Evolutionary conservation across 2,329 filamentous ascomycete species (phyloP).

Genomic region (Trichoderma sp.): DNA sequence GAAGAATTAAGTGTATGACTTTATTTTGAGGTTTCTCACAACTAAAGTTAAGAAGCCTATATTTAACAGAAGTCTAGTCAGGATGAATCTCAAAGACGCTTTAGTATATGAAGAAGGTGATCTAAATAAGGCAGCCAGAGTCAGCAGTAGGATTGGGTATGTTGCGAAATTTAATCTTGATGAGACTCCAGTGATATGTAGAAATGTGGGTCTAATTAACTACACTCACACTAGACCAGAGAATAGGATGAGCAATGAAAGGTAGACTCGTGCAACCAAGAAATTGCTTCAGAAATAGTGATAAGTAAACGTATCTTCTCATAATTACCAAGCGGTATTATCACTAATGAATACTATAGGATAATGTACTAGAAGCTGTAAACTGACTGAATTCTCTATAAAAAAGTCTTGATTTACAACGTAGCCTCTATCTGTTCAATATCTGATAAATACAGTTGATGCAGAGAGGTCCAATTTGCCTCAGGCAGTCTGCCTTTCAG

Average conservation of each 20-base stretch:
- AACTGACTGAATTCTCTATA: neutral
- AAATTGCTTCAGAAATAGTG: neutral
- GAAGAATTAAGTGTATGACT: no score
- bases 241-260: neutral
- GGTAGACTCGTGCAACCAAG: neutral
- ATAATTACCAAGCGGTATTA: neutral
- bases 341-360: neutral
- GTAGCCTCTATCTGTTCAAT: constrained; percentile 17
- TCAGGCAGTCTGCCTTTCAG: constrained; percentile 59
- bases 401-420: neutral
- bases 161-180: neutral
- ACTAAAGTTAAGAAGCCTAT: no score
- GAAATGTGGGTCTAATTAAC: neutral
- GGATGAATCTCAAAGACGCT: no score
- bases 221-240: neutral
- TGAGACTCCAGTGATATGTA: neutral
- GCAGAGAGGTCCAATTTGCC: constrained; percentile 41
- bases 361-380: neutral
- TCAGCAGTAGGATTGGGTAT: neutral
- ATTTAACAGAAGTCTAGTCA: no score
- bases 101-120: neutral
- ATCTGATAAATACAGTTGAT: constrained; percentile 14
- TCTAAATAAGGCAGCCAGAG: neutral
- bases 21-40: no score
- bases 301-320: neutral